phyloP scores from a whole-genome alignment of 805 yeast genomes.

The Cyberlindnera xishuangbannaensis region DNA sequence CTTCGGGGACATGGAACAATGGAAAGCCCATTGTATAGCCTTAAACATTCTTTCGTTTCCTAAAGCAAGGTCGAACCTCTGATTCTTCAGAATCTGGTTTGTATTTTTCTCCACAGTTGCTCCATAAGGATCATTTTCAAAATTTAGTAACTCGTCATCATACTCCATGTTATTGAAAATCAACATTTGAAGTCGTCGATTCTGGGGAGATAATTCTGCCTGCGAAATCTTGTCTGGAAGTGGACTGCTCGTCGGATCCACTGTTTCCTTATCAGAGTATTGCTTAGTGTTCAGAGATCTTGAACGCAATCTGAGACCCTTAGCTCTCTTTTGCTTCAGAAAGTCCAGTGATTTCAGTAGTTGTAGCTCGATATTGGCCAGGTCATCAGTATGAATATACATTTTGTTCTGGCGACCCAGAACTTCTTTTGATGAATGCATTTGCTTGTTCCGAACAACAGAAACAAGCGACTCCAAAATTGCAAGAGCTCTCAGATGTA shows the following conservation, averaged over 20 bases:
- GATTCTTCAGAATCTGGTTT: slow-evolving; percentile 20
- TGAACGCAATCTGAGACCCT: slow-evolving; percentile 13
- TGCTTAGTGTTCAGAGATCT: slow-evolving; percentile 6
- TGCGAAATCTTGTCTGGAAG: background rate
- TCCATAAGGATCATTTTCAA: slow-evolving; percentile 7
- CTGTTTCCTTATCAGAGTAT: slow-evolving; percentile 5
- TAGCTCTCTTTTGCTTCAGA: slow-evolving; percentile 2
- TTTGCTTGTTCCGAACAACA: slow-evolving; percentile 7
- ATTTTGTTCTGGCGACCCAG: slow-evolving; percentile 1
- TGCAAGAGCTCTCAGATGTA: slow-evolving; percentile 30
- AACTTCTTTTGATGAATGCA: slow-evolving; percentile 1
- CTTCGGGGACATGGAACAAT: slow-evolving; percentile 20
- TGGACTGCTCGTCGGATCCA: slow-evolving; percentile 1
- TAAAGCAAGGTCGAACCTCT: slow-evolving; percentile 23
- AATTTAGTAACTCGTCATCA: slow-evolving; percentile 3
- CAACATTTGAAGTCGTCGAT: slow-evolving; percentile 12
- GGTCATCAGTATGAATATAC: slow-evolving; percentile 9
- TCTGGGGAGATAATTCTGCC: slow-evolving; percentile 19
- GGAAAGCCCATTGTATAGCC: slow-evolving; percentile 27
- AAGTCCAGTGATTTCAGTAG: slow-evolving; percentile 12
- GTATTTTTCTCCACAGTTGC: slow-evolving; percentile 17
- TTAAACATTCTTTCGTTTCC: slow-evolving; percentile 21
- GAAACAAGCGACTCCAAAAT: slow-evolving; percentile 22
- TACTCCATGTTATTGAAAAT: slow-evolving; percentile 1
- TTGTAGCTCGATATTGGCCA: slow-evolving; percentile 10